Conservation (phyloP, 2,329 filamentous ascomycete genomes). For the Eurotiales sp. region DNA sequence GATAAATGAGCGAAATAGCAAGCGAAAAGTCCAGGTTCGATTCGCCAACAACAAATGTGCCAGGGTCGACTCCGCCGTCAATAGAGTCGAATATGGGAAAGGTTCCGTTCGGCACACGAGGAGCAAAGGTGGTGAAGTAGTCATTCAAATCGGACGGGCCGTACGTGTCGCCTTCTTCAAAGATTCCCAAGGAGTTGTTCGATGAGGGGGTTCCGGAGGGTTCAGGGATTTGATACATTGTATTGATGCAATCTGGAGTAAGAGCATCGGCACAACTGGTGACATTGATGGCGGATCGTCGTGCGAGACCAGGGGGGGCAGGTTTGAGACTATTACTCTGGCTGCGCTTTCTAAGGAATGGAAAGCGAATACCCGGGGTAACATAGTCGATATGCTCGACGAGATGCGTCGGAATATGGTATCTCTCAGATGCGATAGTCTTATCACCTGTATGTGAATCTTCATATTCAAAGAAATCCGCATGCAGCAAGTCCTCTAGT, state of each 20-base stretch:
- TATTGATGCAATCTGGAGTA: conserved; percentile 54
- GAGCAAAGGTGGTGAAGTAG: conserved; percentile 45
- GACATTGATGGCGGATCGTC: not conserved
- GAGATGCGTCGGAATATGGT: conserved; percentile 49
- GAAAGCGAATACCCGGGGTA: conserved; percentile 52
- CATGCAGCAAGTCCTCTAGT: conserved; percentile 51
- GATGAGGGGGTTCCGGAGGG: conserved; percentile 31
- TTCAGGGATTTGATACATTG: conserved; percentile 46
- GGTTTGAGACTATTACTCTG: conserved; percentile 17
- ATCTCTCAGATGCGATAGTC: conserved; percentile 37
- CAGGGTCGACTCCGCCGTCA: conserved; percentile 42
- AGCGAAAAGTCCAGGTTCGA: conserved; percentile 55
- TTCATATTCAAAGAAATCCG: conserved; percentile 52
- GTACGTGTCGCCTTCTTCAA: conserved; percentile 53
- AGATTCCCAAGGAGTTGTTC: conserved; percentile 52
- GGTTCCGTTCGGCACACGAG: conserved; percentile 39
- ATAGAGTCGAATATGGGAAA: conserved; percentile 46
- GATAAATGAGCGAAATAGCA: conserved; percentile 52
- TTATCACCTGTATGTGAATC: conserved; percentile 31
- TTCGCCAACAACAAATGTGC: conserved; percentile 40
- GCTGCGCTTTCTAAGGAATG: conserved; percentile 23
- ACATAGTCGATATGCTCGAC: conserved; percentile 54
- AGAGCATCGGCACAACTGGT: conserved; percentile 52
- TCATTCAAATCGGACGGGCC: conserved; percentile 47
- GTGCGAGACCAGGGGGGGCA: not conserved